These are phyloP conservation scores for Myxozyma geophila DNA, from an alignment of 805 yeast species.

Conservation along the genomic window DNA sequence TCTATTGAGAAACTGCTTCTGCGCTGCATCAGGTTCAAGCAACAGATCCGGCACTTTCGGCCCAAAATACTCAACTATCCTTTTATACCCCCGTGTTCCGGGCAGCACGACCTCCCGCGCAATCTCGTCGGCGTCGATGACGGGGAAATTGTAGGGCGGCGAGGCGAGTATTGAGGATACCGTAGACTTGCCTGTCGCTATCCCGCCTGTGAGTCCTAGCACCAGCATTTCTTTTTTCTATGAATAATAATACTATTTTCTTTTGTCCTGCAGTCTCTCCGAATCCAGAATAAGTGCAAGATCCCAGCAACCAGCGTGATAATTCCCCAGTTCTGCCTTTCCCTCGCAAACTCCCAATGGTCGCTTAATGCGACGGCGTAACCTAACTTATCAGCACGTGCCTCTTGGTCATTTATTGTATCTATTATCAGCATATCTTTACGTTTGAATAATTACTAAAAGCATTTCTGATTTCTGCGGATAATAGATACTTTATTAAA, in stretches of 20 bases:
- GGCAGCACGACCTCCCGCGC: conserved; percentile 88
- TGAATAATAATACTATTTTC: not conserved
- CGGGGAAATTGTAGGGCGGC: conserved; percentile 52
- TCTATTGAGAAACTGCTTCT: conserved; percentile 59
- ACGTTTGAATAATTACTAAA: too few relatives aligned
- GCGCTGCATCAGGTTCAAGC: conserved; percentile 13
- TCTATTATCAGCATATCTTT: not conserved
- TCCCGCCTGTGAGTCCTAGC: conserved; percentile 96
- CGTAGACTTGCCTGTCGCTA: conserved; percentile 95
- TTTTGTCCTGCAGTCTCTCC: too few relatives aligned
- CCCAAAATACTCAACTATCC: conserved; percentile 65
- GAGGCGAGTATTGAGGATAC: conserved; percentile 62
- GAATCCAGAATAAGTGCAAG: too few relatives aligned
- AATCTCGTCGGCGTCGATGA: conserved; percentile 89
- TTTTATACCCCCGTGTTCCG: conserved; percentile 68
- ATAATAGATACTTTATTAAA: too few relatives aligned
- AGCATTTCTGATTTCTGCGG: too few relatives aligned
- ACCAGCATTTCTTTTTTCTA: conserved; percentile 64
- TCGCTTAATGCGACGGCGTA: too few relatives aligned
- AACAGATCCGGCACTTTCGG: conserved; percentile 56
- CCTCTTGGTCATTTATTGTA: not conserved
- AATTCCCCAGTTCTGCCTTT: too few relatives aligned
- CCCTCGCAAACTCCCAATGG: too few relatives aligned
- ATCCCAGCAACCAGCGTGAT: too few relatives aligned
- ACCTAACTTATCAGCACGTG: conserved; percentile 1